phyloP scores from a whole-genome alignment of 148 eudicot species.

The Chenopodium suecicum region DNA sequence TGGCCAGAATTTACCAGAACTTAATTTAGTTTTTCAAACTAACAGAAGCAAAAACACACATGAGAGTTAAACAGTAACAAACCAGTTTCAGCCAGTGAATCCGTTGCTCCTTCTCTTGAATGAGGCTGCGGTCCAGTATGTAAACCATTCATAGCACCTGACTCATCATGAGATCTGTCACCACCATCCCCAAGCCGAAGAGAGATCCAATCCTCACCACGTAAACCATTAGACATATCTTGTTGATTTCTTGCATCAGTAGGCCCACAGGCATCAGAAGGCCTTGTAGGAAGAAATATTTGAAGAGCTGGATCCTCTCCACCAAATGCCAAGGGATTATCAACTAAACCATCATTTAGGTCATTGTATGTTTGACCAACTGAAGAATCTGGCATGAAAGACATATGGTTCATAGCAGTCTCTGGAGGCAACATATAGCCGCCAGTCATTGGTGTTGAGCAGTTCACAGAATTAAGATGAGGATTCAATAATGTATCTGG shows the following conservation, averaged over 20 bases:
- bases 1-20: slow-evolving; percentile 13
- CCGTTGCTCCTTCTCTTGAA: slow-evolving; percentile 44
- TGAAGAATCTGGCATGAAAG: slow-evolving; percentile 44
- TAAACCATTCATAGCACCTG: slow-evolving; percentile 39
- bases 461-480: slow-evolving; percentile 47
- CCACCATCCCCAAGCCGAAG: slow-evolving; percentile 82
- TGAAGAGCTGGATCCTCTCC: slow-evolving; percentile 76
- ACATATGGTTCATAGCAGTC: slow-evolving; percentile 45
- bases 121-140: slow-evolving; percentile 41
- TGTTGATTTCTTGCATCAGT: slow-evolving; percentile 50
- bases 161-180: slow-evolving; percentile 34
- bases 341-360: slow-evolving; percentile 54
- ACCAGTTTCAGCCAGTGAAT: slow-evolving; percentile 69
- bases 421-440: slow-evolving; percentile 56
- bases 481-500: slow-evolving; percentile 52
- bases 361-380: slow-evolving; percentile 43
- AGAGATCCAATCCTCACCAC: slow-evolving; percentile 88
- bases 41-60: not conserved
- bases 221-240: slow-evolving; percentile 53
- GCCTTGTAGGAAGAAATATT: slow-evolving; percentile 76
- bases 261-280: slow-evolving; percentile 49
- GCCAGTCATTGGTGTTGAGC: slow-evolving; percentile 56
- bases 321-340: slow-evolving; percentile 61
- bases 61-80: slow-evolving; percentile 19
- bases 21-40: not conserved